These are phyloP conservation scores for Sinapis alba DNA, from an alignment of 441 rosid genomes.

Conservation along the genomic window DNA sequence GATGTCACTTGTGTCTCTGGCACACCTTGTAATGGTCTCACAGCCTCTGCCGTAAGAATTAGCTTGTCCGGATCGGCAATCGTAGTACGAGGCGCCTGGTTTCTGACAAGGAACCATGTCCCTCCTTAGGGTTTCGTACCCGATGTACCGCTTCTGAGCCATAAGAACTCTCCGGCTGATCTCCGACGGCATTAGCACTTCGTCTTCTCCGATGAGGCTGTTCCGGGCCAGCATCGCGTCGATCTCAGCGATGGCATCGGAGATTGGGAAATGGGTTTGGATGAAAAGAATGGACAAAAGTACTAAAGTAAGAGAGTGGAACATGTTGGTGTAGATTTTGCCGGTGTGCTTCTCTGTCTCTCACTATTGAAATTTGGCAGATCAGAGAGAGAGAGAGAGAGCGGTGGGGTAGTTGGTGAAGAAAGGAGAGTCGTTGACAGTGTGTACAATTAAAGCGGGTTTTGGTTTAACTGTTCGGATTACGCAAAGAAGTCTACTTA, in stretches of 20 bases:
- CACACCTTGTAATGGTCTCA: neutral
- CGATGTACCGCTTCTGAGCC: slow-evolving; percentile 67
- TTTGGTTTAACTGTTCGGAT: neutral
- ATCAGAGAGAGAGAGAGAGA: neutral
- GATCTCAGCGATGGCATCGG: slow-evolving; percentile 44
- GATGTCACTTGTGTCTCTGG: slow-evolving; percentile 40
- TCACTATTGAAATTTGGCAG: neutral
- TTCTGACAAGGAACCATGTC: slow-evolving; percentile 86
- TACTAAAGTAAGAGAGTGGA: neutral
- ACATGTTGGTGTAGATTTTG: neutral
- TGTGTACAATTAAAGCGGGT: neutral
- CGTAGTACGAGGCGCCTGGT: slow-evolving; percentile 92
- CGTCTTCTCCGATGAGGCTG: slow-evolving; percentile 41
- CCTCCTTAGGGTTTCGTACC: slow-evolving; percentile 82
- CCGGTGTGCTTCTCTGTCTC: neutral
- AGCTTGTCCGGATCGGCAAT: slow-evolving; percentile 60
- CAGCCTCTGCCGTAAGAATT: neutral
- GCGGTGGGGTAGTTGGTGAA: neutral
- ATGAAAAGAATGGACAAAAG: slow-evolving; percentile 42
- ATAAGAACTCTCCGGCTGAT: slow-evolving; percentile 65
- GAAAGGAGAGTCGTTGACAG: neutral
- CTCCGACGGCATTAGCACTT: slow-evolving; percentile 79
- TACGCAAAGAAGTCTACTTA: neutral
- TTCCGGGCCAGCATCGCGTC: slow-evolving; percentile 42
- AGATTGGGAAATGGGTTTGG: slow-evolving; percentile 43